A percentile compares a stretch with the other conserved stretches of the same genome.
phyloP scores from a whole-genome alignment of 2,329 filamentous ascomycete species.

The Trichoderma arundinaceum region DNA sequence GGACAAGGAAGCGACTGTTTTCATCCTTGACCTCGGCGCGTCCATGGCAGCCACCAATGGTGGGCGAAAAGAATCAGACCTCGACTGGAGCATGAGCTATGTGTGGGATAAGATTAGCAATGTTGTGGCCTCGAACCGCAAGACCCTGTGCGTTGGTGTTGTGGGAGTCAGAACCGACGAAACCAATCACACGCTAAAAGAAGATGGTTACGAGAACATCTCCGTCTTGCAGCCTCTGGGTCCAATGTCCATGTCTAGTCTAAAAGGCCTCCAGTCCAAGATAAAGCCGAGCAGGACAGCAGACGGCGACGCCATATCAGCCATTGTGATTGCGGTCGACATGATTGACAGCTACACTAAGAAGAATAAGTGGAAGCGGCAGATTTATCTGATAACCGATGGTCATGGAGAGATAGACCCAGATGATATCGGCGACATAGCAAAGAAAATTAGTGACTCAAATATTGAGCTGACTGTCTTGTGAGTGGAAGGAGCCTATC shows the following conservation, averaged over 20 bases:
- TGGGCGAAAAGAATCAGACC: conserved; percentile 76
- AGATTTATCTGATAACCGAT: conserved; percentile 86
- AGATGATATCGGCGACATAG: conserved; percentile 73
- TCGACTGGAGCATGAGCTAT: conserved; percentile 90
- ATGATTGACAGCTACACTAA: conserved; percentile 84
- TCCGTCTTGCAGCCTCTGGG: conserved; percentile 74
- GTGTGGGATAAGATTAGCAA: conserved; percentile 88
- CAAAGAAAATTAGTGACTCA: conserved; percentile 73
- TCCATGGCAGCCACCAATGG: conserved; percentile 79
- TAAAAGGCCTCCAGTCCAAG: conserved; percentile 66
- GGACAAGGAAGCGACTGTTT: conserved; percentile 90
- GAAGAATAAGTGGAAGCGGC: conserved; percentile 79
- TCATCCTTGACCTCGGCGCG: conserved; percentile 84
- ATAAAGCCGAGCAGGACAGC: conserved; percentile 72
- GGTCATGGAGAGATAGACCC: conserved; percentile 74
- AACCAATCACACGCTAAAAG: conserved; percentile 71
- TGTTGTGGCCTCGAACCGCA: conserved; percentile 69
- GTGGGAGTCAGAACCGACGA: conserved; percentile 82
- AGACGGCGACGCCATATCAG: conserved; percentile 83
- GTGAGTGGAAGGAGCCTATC: conserved; percentile 55
- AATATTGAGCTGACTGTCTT: conserved; percentile 80
- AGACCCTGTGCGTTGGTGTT: conserved; percentile 75
- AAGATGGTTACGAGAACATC: conserved; percentile 81
- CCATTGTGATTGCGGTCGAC: conserved; percentile 81
- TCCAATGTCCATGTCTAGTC: conserved; percentile 66